These are phyloP conservation scores for Macaranga tanarius DNA, from an alignment of 441 rosid genomes.

Conservation along the genomic window DNA sequence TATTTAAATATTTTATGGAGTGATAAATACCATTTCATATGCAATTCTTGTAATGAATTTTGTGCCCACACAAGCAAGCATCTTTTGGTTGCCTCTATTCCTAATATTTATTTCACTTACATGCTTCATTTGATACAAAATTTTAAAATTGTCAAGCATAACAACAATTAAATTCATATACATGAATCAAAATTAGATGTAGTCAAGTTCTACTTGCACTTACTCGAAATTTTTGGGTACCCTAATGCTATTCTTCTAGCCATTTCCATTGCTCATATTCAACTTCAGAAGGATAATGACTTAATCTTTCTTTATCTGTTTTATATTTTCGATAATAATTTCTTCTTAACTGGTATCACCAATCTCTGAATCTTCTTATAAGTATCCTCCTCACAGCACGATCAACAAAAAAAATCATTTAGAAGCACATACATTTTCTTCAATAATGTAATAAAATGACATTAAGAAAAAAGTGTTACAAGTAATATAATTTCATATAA, in stretches of 20 bases:
- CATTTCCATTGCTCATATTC: background rate
- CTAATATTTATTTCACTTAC: background rate
- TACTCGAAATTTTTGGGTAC: background rate
- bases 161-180: background rate
- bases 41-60: background rate
- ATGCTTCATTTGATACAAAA: background rate
- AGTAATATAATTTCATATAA: background rate
- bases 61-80: background rate
- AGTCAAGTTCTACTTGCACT: too few relatives aligned
- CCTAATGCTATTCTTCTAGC: background rate
- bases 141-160: background rate
- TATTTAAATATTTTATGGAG: background rate
- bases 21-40: background rate
- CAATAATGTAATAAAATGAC: background rate
- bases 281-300: background rate
- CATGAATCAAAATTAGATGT: too few relatives aligned
- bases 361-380: background rate
- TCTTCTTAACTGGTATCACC: background rate
- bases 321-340: background rate
- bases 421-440: background rate
- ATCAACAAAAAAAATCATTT: background rate
- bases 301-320: background rate
- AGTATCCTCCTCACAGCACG: background rate
- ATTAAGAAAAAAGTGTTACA: background rate
- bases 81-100: background rate